A percentile compares a stretch with the other conserved stretches of the same genome.
phyloP scores from a whole-genome alignment of 305 asterid genomes.

The Solanum hybrid region DNA sequence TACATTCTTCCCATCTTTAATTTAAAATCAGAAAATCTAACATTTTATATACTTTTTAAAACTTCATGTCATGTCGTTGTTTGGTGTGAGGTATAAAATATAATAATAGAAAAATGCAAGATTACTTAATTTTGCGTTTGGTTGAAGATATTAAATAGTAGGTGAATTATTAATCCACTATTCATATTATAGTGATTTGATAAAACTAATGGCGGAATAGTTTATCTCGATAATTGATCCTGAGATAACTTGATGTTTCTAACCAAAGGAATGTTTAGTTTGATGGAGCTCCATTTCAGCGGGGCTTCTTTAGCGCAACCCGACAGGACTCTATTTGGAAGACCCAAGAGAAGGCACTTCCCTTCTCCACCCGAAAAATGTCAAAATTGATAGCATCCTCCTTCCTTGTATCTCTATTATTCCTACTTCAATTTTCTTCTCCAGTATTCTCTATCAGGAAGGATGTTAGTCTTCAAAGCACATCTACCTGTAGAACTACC shows the following conservation, averaged over 20 bases:
- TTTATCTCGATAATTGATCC: neutral
- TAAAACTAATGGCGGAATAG: too few relatives aligned
- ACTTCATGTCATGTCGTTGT: neutral
- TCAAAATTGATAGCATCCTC: neutral
- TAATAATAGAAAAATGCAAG: too few relatives aligned
- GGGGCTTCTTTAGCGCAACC: neutral
- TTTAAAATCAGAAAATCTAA: neutral
- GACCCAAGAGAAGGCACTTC: neutral
- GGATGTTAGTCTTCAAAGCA: constrained; percentile 44
- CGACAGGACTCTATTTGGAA: neutral
- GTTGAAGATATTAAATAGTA: too few relatives aligned
- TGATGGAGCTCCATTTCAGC: neutral
- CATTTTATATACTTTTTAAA: neutral
- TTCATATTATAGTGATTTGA: neutral
- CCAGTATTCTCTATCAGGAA: constrained; percentile 41
- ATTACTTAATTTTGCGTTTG: too few relatives aligned
- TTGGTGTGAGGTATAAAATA: too few relatives aligned
- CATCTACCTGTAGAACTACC: constrained; percentile 51
- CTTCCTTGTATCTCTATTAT: neutral
- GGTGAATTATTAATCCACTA: neutral
- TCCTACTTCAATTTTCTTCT: constrained; percentile 13
- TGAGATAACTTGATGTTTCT: too few relatives aligned
- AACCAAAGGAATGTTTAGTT: too few relatives aligned
- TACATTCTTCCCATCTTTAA: neutral
- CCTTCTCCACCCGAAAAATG: neutral